phyloP scores from a whole-genome alignment of 2,329 filamentous ascomycete genomes.

The Reticulascus tulasneorum region DNA sequence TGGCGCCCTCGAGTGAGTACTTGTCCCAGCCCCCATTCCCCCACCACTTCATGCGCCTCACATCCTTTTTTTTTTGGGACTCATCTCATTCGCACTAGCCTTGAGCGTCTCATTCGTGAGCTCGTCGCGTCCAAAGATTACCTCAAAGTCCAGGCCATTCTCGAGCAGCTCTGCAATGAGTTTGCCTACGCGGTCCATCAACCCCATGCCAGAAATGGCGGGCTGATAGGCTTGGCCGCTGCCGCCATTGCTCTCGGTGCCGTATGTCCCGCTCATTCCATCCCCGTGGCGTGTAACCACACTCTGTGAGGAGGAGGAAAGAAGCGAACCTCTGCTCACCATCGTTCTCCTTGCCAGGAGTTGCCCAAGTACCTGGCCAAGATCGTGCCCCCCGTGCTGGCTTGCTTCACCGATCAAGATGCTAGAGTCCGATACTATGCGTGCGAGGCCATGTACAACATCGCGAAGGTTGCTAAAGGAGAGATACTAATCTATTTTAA shows the following conservation, averaged over 20 bases:
- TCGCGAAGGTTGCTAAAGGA: slow-evolving; percentile 97
- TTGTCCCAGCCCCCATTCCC: slow-evolving; percentile 1
- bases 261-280: slow-evolving; percentile 51
- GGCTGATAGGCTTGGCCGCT: slow-evolving; percentile 89
- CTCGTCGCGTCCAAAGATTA: slow-evolving; percentile 73
- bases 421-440: slow-evolving; percentile 95
- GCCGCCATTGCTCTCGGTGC: slow-evolving; percentile 92
- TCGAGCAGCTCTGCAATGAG: slow-evolving; percentile 95
- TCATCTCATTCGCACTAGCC: slow-evolving; percentile 42
- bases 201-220: slow-evolving; percentile 92
- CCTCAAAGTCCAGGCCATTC: slow-evolving; percentile 76
- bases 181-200: slow-evolving; percentile 97
- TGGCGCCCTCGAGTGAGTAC: slow-evolving; percentile 85
- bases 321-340: too few relatives aligned
- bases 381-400: slow-evolving; percentile 93
- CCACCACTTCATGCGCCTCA: not conserved
- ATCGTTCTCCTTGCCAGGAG: slow-evolving; percentile 51
- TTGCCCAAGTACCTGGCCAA: slow-evolving; percentile 86
- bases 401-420: slow-evolving; percentile 98
- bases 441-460: slow-evolving; percentile 99
- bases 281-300: not conserved
- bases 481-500: slow-evolving; percentile 98
- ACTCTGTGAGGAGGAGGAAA: too few relatives aligned
- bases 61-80: not conserved
- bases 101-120: slow-evolving; percentile 88